Evolutionary conservation across 2,329 filamentous ascomycete species (phyloP), one percentile per base, ranked within the genome.

Genomic region (Fragosphaeria purpurea): DNA sequence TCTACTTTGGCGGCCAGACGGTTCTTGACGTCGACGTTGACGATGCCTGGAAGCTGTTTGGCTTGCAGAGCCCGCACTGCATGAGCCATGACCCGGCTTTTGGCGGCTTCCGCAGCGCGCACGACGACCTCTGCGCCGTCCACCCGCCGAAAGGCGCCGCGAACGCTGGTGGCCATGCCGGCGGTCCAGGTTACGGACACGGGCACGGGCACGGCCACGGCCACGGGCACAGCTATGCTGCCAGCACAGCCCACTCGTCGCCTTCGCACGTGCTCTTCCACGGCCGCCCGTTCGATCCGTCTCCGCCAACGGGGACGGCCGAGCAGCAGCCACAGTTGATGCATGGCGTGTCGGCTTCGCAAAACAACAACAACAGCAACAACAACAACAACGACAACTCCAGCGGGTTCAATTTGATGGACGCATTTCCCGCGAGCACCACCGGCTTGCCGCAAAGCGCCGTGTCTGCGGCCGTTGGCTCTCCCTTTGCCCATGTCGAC

Each of bases 51-150:
- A 54, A 54, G 42, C 22, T 48, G 32, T 50, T 57, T 35, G 51
- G 44, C 11, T n/a, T 52, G 10, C 56, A 56, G 48, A 55, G 46
- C 32, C 51, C 53, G 7, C 54, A 55, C 40, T 54, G 51, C 46
- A 22, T 57, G 34, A 38, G 41, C 47, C 48, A 48, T 1, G 51
- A 55, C 41, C 49, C 47, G 33, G 10, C 38, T 11, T 31, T 48
- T 11, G 47, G 44, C 41, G 45, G 51, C 47, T 48, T 56, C n/a
- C 55, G 48, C 50, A 50, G 46, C 31, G 48, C 56, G 4, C 55
- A 58, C 46, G 55, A 57, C 41, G 56, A 57, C 47, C 52, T 55
- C 31, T 58, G 56, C 33, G 53, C 46, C 46, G 22, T 22, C 22
- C 53, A 53, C 9, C 50, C 52, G 12, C 52, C 56, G 32, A 56